These are phyloP conservation scores for Rhodotorula toruloides DNA, from an alignment of 768 basidiomycete species.

Conservation along the genomic window DNA sequence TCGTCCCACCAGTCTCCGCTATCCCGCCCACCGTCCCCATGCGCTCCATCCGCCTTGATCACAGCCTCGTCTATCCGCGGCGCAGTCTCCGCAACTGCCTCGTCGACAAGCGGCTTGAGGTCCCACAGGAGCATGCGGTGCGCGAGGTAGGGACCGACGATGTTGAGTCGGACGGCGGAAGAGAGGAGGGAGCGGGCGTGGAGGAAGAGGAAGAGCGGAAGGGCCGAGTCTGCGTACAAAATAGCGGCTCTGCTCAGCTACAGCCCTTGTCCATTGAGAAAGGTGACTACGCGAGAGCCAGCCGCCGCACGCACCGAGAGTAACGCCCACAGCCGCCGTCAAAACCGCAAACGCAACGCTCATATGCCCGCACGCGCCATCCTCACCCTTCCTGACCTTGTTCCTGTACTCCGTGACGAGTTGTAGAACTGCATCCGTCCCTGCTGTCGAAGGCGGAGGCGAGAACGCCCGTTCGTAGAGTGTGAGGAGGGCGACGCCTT, in stretches of 20 bases:
- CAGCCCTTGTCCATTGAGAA: neutral
- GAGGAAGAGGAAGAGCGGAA: slow-evolving; percentile 77
- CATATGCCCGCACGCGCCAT: slow-evolving; percentile 65
- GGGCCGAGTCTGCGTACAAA: slow-evolving; percentile 58
- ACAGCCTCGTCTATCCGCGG: slow-evolving; percentile 2
- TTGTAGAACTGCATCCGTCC: slow-evolving; percentile 51
- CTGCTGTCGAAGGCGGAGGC: slow-evolving; percentile 60
- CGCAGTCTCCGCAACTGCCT: slow-evolving; percentile 52
- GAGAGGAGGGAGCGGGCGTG: slow-evolving; percentile 85
- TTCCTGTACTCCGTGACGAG: slow-evolving; percentile 9
- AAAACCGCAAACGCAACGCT: slow-evolving; percentile 87
- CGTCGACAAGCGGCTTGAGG: slow-evolving; percentile 62
- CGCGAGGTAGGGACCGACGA: slow-evolving; percentile 83
- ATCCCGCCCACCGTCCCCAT: neutral
- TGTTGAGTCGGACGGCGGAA: slow-evolving; percentile 84
- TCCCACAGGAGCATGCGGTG: slow-evolving; percentile 78
- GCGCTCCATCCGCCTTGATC: neutral
- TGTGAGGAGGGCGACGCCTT: slow-evolving; percentile 86
- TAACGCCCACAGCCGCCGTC: slow-evolving; percentile 63
- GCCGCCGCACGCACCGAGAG: slow-evolving; percentile 4
- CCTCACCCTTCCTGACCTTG: slow-evolving; percentile 42
- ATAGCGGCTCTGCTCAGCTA: neutral
- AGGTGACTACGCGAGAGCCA: neutral
- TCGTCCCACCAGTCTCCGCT: slow-evolving; percentile 25
- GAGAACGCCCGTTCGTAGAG: slow-evolving; percentile 78